Evolutionary conservation across 257 asterid species (phyloP).

Genomic region (Solanum chmielewskii): DNA sequence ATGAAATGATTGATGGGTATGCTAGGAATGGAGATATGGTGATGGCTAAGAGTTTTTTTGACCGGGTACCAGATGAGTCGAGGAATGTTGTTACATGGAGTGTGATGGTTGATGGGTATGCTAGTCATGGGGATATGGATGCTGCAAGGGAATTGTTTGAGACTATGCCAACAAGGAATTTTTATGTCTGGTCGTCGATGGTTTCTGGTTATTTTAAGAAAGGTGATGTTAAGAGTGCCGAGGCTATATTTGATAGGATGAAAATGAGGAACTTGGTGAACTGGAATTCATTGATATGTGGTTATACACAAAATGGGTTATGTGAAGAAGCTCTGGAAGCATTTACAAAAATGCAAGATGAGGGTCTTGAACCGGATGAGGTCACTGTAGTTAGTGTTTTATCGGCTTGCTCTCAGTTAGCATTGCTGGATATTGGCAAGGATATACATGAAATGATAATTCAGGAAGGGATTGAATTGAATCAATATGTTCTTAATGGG

Average conservation of each 20-base stretch:
- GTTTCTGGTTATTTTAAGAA: constrained; percentile 60
- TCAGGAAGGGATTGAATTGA: constrained; percentile 25
- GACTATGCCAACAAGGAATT: constrained; percentile 42
- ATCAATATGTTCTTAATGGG: constrained; percentile 50
- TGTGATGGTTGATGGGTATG: constrained; percentile 53
- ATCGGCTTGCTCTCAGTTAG: constrained; percentile 72
- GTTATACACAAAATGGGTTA: constrained; percentile 65
- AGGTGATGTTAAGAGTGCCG: constrained; percentile 43
- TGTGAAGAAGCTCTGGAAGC: constrained; percentile 41
- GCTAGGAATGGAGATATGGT: constrained; percentile 38
- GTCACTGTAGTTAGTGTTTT: constrained; percentile 53
- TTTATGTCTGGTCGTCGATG: constrained; percentile 61
- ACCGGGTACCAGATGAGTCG: constrained; percentile 33
- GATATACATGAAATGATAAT: constrained; percentile 49
- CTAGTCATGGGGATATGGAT: constrained; percentile 49
- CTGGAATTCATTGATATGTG: constrained; percentile 76
- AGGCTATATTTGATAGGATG: constrained; percentile 49
- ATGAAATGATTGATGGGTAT: constrained; percentile 65
- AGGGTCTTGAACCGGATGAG: constrained; percentile 66
- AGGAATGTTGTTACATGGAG: constrained; percentile 83
- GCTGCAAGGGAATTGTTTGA: constrained; percentile 49
- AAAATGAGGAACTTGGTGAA: constrained; percentile 51
- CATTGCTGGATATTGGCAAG: constrained; percentile 46
- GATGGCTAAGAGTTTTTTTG: constrained; percentile 49
- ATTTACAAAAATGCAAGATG: constrained; percentile 40